Evolutionary conservation across 208 protist genomes (phyloP).

Genomic region (Tritrichomonas foetus): DNA sequence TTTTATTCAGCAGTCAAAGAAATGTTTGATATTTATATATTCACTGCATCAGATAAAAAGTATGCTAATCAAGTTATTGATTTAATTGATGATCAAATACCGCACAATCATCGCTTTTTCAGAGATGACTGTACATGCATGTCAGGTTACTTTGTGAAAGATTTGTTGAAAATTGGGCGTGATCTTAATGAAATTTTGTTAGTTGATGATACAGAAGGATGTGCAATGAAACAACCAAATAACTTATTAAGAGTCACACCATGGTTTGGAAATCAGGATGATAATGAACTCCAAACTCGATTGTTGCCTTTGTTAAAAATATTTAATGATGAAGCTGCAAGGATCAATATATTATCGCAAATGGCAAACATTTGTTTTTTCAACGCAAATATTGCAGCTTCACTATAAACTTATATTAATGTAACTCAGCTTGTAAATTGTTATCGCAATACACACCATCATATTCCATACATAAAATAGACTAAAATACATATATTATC

Average conservation of each 20-base stretch:
- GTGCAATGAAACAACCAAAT: not conserved
- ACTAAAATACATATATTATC: too few relatives aligned
- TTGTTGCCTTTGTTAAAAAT: not conserved
- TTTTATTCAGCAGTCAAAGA: not conserved
- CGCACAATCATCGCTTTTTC: not conserved
- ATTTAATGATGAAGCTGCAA: not conserved
- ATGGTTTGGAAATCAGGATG: not conserved
- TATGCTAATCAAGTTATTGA: not conserved
- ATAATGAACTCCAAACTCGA: not conserved
- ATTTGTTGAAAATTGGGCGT: not conserved
- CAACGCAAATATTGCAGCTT: too few relatives aligned
- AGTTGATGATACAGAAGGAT: not conserved
- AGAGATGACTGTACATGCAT: not conserved
- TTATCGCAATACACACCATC: too few relatives aligned
- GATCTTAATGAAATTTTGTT: not conserved
- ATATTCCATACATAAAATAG: too few relatives aligned
- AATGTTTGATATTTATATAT: not conserved
- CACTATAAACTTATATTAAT: too few relatives aligned
- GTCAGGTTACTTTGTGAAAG: not conserved
- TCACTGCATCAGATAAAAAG: not conserved
- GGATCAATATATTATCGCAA: too few relatives aligned
- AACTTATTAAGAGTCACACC: not conserved
- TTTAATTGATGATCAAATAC: not conserved
- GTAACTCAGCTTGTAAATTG: too few relatives aligned
- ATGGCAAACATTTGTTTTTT: too few relatives aligned